These are phyloP conservation scores for Davidsoniella eucalypti DNA, from an alignment of 2,329 filamentous ascomycete species.

Conservation along the genomic window DNA sequence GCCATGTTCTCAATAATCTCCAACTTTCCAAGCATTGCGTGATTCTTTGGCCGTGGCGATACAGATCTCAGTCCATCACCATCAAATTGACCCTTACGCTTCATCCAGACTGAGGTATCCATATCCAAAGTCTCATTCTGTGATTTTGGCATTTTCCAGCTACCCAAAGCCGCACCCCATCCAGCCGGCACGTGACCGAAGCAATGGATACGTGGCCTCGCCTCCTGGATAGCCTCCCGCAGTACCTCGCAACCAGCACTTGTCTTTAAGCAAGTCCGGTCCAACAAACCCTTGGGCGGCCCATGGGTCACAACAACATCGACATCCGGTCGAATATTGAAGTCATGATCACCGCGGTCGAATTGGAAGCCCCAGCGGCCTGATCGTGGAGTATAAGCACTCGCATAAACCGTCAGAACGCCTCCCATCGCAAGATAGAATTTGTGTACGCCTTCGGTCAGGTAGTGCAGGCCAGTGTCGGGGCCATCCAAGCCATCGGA, in stretches of 20 bases:
- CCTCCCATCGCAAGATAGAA: conserved; percentile 27
- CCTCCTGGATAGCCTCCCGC: conserved; percentile 18
- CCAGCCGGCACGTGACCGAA: conserved; percentile 22
- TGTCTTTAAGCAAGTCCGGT: conserved; percentile 16
- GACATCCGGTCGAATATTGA: conserved; percentile 15
- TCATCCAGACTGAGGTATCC: conserved; percentile 7
- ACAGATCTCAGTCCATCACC: not conserved
- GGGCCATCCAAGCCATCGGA: conserved; percentile 7
- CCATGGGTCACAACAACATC: conserved; percentile 23
- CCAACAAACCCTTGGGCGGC: conserved; percentile 25
- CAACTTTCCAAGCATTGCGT: not conserved
- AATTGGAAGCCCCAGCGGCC: conserved; percentile 31
- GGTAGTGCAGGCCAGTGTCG: conserved; percentile 20
- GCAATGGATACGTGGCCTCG: conserved; percentile 21
- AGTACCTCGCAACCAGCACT: conserved; percentile 19
- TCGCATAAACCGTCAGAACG: conserved; percentile 26
- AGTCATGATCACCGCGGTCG: conserved; percentile 16
- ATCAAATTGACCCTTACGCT: conserved; percentile 14
- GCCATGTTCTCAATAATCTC: conserved; percentile 11
- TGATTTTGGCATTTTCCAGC: not conserved
- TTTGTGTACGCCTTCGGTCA: conserved; percentile 26
- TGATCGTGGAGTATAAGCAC: conserved; percentile 27
- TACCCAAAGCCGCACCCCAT: conserved; percentile 19
- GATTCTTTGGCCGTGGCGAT: conserved; percentile 2
- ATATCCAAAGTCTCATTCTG: not conserved